A percentile compares a stretch with the other conserved stretches of the same genome.
Conservation (phyloP, 2,329 filamentous ascomycete species). For the Salinomyces thailandicus region DNA sequence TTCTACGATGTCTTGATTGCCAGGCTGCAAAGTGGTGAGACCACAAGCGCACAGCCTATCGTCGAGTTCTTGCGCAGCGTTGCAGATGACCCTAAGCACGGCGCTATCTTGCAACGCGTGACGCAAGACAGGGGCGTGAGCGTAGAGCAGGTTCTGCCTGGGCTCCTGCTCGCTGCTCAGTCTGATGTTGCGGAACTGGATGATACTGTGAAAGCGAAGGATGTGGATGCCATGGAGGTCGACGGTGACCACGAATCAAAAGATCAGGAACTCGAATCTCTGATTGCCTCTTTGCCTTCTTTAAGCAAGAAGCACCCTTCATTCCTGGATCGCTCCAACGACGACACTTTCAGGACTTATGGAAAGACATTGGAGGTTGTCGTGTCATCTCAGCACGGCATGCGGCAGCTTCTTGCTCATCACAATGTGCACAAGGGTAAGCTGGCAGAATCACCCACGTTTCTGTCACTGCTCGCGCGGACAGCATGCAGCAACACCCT, state of each 20-base stretch:
- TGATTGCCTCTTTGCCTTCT: background rate
- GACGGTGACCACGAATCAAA: background rate
- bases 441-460: slow-evolving; percentile 1
- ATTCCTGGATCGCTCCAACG: slow-evolving; percentile 5
- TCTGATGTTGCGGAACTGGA: no score
- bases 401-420: slow-evolving; percentile 6
- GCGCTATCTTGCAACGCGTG: background rate
- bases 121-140: background rate
- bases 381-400: slow-evolving; percentile 3
- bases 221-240: slow-evolving; percentile 1
- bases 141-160: background rate
- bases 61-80: background rate
- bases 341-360: slow-evolving; percentile 6
- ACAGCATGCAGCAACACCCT: slow-evolving; percentile 7
- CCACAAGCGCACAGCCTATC: no score
- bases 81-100: background rate
- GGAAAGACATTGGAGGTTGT: slow-evolving; percentile 4
- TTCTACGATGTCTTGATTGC: background rate
- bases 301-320: slow-evolving; percentile 3
- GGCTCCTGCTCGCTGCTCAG: no score
- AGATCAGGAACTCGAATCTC: background rate
- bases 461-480: slow-evolving; percentile 5
- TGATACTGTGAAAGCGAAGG: background rate
- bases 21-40: background rate
- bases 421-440: slow-evolving; percentile 2